Conservation (phyloP, 352 stramenopile species). For the Globisporangium canariense region DNA sequence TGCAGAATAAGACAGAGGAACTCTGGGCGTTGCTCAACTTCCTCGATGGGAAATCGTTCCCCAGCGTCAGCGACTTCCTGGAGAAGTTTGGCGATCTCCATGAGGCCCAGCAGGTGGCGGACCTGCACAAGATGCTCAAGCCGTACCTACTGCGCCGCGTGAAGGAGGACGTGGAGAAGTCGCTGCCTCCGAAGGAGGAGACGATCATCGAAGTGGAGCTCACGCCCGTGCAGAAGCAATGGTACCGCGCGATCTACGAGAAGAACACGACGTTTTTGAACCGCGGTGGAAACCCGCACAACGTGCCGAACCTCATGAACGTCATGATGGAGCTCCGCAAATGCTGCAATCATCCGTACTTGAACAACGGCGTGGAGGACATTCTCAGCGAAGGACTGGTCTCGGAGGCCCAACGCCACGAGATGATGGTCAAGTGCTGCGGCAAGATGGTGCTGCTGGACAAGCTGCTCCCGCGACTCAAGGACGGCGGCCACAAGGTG, state of each 20-base stretch:
- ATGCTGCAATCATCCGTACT: slow-evolving; percentile 90
- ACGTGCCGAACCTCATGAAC: slow-evolving; percentile 90
- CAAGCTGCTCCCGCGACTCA: slow-evolving; percentile 97
- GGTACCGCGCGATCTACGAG: slow-evolving; percentile 95
- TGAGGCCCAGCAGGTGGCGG: slow-evolving; percentile 84
- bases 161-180: slow-evolving; percentile 91
- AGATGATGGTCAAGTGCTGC: slow-evolving; percentile 96
- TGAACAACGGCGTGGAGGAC: slow-evolving; percentile 92
- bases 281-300: slow-evolving; percentile 71
- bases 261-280: slow-evolving; percentile 92
- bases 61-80: slow-evolving; percentile 91
- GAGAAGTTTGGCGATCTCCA: slow-evolving; percentile 89
- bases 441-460: slow-evolving; percentile 99
- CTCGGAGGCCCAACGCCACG: slow-evolving; percentile 74
- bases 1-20: slow-evolving; percentile 99
- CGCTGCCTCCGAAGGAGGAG: slow-evolving; percentile 84
- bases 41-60: slow-evolving; percentile 93
- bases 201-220: slow-evolving; percentile 91
- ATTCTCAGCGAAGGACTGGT: slow-evolving; percentile 78
- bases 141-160: slow-evolving; percentile 85
- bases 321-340: slow-evolving; percentile 92
- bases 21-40: slow-evolving; percentile 99
- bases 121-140: slow-evolving; percentile 90
- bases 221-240: slow-evolving; percentile 89
- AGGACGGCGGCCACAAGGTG: slow-evolving; percentile 96